Evolutionary conservation across 2,329 filamentous ascomycete species (phyloP).

Genomic region (Hymenoscyphus albidus): DNA sequence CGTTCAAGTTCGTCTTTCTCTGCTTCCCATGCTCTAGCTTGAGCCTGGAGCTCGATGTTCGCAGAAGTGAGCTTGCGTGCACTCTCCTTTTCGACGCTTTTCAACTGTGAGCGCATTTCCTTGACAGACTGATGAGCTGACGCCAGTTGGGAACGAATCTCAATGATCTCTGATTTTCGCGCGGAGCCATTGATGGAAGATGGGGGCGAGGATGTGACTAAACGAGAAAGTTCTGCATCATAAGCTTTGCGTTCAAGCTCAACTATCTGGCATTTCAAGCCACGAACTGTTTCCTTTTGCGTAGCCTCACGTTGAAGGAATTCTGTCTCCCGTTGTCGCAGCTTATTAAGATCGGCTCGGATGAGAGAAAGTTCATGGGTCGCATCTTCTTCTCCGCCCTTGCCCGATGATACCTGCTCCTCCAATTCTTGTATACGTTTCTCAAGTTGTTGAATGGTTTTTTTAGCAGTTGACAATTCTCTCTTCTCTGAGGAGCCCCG

Average conservation of each 20-base stretch:
- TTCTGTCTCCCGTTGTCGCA: conserved; percentile 62
- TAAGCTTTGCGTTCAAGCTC: conserved; percentile 66
- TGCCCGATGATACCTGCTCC: conserved; percentile 35
- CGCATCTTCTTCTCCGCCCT: conserved; percentile 39
- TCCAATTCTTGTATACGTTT: conserved; percentile 47
- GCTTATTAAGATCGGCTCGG: conserved; percentile 58
- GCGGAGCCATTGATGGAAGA: conserved; percentile 49
- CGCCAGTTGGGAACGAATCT: conserved; percentile 58
- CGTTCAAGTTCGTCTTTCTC: conserved; percentile 36
- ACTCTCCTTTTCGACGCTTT: conserved; percentile 43
- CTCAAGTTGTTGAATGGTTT: conserved; percentile 64
- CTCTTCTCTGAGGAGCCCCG: conserved; percentile 39
- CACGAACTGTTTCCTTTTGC: conserved; percentile 59
- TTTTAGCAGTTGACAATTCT: conserved; percentile 48
- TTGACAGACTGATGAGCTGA: conserved; percentile 56
- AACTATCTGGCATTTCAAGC: conserved; percentile 60
- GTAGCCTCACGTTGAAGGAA: conserved; percentile 61
- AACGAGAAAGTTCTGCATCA: conserved; percentile 54
- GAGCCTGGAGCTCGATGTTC: conserved; percentile 49
- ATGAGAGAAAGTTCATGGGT: conserved; percentile 55
- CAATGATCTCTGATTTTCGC: conserved; percentile 53
- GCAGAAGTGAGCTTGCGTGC: conserved; percentile 40
- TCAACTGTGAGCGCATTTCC: conserved; percentile 49
- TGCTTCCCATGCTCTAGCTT: conserved; percentile 38
- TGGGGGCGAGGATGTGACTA: conserved; percentile 44